These are phyloP conservation scores for Aspergillus steynii DNA, from an alignment of 495 filamentous ascomycete species.

Conservation along the genomic window DNA sequence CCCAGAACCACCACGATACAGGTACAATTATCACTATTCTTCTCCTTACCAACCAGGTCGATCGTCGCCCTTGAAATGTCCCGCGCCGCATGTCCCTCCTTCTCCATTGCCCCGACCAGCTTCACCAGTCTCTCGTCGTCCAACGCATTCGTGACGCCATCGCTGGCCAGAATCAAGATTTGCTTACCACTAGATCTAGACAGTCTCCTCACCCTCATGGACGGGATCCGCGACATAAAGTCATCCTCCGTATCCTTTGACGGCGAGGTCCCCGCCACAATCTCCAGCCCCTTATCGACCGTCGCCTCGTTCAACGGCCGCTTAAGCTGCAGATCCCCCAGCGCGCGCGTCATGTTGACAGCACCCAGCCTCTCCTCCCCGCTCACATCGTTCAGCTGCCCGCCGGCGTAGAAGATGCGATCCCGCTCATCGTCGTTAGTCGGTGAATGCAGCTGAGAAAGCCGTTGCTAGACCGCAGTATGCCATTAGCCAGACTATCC, in stretches of 20 bases:
- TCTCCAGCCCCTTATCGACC: background rate
- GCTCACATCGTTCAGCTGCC: constrained; percentile 25
- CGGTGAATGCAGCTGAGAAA: constrained; percentile 41
- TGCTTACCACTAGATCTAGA: constrained; percentile 4
- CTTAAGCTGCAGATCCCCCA: constrained; percentile 48
- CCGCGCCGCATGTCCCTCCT: constrained; percentile 4
- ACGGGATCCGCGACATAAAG: constrained; percentile 6
- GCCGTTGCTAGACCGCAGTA: constrained; percentile 26
- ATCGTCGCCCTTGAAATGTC: constrained; percentile 1
- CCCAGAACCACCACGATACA: constrained; percentile 12
- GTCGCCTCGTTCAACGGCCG: constrained; percentile 27
- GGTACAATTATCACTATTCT: constrained; percentile 14
- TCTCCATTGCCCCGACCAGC: background rate
- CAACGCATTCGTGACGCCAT: constrained; percentile 14
- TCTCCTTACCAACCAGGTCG: background rate
- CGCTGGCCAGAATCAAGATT: constrained; percentile 9
- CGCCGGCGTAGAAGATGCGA: constrained; percentile 41
- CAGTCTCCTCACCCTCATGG: background rate
- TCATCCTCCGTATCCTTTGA: background rate
- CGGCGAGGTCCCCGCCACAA: background rate
- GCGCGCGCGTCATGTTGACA: constrained; percentile 45
- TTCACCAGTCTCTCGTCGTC: constrained; percentile 7
- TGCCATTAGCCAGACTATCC: constrained; percentile 6
- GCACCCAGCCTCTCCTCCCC: constrained; percentile 35
- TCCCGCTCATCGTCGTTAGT: constrained; percentile 29